Percentiles rank a stretch among this genome's conserved stretches.
Evolutionary conservation across 495 filamentous ascomycete genomes (phyloP).

Genomic region (Aspergillus kassunensis): DNA sequence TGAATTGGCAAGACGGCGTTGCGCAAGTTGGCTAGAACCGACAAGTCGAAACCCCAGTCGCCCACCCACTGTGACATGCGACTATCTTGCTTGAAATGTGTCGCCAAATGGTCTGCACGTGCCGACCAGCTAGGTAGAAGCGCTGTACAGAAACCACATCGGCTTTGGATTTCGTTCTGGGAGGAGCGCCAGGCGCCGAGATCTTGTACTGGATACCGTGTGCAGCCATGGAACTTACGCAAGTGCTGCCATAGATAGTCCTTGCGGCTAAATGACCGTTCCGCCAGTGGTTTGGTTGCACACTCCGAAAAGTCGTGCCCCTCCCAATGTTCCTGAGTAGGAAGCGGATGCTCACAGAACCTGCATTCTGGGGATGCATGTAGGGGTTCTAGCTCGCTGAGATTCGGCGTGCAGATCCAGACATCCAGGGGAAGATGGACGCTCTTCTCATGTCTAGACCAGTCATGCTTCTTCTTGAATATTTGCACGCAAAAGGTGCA

Average conservation of each 20-base stretch:
- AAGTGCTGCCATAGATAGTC: constrained; percentile 82
- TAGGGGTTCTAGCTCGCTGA: background rate
- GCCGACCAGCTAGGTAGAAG: constrained; percentile 58
- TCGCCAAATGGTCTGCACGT: constrained; percentile 60
- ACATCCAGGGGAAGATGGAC: constrained; percentile 72
- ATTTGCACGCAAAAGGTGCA: constrained; percentile 82
- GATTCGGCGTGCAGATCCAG: constrained; percentile 58
- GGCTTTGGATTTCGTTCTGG: constrained; percentile 56
- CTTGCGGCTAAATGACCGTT: constrained; percentile 78
- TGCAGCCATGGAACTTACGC: constrained; percentile 66
- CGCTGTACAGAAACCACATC: constrained; percentile 67
- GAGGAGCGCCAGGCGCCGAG: constrained; percentile 69
- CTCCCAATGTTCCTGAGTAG: constrained; percentile 59
- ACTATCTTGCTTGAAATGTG: constrained; percentile 63
- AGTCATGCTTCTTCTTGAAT: constrained; percentile 81
- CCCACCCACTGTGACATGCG: constrained; percentile 70
- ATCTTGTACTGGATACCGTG: constrained; percentile 52
- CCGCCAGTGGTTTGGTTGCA: constrained; percentile 56
- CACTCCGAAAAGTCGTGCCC: constrained; percentile 69
- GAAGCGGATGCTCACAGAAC: constrained; percentile 61
- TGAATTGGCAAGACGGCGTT: constrained; percentile 39
- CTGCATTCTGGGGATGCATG: constrained; percentile 43
- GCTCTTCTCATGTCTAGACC: constrained; percentile 79
- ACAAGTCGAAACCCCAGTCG: constrained; percentile 65
- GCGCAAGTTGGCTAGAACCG: constrained; percentile 55